Base-by-base conservation (phyloP, 768 basidiomycete genomes). In the Boletales sp. region DNA sequence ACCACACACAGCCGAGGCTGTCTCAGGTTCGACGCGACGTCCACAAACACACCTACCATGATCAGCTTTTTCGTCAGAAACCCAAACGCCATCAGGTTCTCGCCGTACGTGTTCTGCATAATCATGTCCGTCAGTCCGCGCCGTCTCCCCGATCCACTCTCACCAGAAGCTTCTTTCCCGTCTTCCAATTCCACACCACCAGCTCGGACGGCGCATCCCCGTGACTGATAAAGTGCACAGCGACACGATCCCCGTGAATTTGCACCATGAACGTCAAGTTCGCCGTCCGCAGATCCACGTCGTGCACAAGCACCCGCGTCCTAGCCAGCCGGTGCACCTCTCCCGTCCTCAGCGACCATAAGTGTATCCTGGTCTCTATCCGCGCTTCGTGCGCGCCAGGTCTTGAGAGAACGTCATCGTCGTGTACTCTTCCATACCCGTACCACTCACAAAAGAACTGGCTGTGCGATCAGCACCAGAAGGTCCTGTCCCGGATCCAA, bases 401-500 rank as follows among this genome's bases (percentile, higher is more conserved):
- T 46, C 65, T 65, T 41, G 31, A 51, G 34, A 15, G 47, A 25
- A 28, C 1, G 25, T 28, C 25, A 28, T 28, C 25, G 25, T 28
- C n/a, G 28, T 28, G 0, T 18, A 28, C 9, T 34, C 30, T 15
- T 28, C 25, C 25, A 44, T 33, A 55, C 1, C 14, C 14, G 7
- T 21, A 33, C 15, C 31, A 60, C 70, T 56, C 56, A 77, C 76
- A 57, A 66, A 48, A 44, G 40, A 28, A 54, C 48, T 18, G 71
- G 71, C 25, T 56, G 62, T 56, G 78, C 74, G 7, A 83, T 64
- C 15, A 80, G 54, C 8, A 85, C 73, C 9, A 86, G 70, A 31
- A 88, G 72, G 61, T 87, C 80, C 57, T 85, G 84, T 19, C 80
- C 74, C 15, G 83, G 81, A 60, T 87, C 86, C 71, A 88, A 76